These are phyloP conservation scores for Nothophaeocryptopus gaeumannii DNA, from an alignment of 2,329 filamentous ascomycete species.

Conservation along the genomic window DNA sequence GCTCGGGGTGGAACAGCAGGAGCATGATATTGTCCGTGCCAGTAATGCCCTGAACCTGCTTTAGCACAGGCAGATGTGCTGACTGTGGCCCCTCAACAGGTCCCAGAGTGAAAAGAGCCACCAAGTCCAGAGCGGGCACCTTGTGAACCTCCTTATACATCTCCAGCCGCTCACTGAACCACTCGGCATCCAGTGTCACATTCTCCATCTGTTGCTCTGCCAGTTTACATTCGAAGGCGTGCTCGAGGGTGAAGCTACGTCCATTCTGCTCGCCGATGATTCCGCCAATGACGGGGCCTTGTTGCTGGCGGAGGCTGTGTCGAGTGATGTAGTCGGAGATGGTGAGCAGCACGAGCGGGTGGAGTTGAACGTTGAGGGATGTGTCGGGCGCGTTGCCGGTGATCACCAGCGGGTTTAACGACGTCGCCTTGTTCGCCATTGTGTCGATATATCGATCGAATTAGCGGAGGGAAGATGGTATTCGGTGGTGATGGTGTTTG, in stretches of 20 bases:
- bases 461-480: too few relatives aligned
- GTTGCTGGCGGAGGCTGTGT: conserved; percentile 73
- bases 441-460: too few relatives aligned
- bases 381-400: conserved; percentile 58
- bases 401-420: conserved; percentile 38
- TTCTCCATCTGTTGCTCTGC: conserved; percentile 48
- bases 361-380: conserved; percentile 75
- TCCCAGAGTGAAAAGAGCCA: conserved; percentile 66
- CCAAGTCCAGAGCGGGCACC: conserved; percentile 70
- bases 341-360: conserved; percentile 90
- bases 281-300: conserved; percentile 76
- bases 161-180: conserved; percentile 75
- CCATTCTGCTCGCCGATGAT: conserved; percentile 91
- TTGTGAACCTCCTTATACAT: conserved; percentile 92
- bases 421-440: too few relatives aligned
- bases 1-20: conserved; percentile 76
- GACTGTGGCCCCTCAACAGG: conserved; percentile 67
- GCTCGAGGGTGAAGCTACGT: conserved; percentile 84
- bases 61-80: conserved; percentile 69
- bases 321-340: conserved; percentile 96
- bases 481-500: too few relatives aligned
- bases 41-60: conserved; percentile 55
- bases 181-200: conserved; percentile 62
- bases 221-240: conserved; percentile 81
- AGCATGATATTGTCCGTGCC: conserved; percentile 81